These are phyloP conservation scores for Parasarocladium wereldwijsianum DNA, from an alignment of 2,329 filamentous ascomycete genomes.

Conservation along the genomic window DNA sequence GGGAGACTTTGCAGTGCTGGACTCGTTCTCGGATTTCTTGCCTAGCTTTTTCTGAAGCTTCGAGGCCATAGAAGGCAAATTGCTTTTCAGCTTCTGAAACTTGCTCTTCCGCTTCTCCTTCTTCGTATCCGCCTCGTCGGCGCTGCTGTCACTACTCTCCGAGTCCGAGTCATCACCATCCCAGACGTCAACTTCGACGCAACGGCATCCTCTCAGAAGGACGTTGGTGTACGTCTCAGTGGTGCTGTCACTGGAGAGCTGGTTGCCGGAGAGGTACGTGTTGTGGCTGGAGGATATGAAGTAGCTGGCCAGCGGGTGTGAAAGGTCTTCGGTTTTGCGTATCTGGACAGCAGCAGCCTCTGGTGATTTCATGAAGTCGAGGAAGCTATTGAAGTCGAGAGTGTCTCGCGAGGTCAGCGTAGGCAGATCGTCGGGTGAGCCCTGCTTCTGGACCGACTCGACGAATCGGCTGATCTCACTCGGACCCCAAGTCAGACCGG, in stretches of 20 bases:
- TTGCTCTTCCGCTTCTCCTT: constrained; percentile 37
- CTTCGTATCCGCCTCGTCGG: constrained; percentile 35
- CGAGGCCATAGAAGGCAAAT: constrained; percentile 28
- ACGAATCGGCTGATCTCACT: constrained; percentile 31
- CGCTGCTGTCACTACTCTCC: constrained; percentile 33
- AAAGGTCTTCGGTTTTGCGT: constrained; percentile 33
- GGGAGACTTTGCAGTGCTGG: no score
- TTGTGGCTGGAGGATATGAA: constrained; percentile 94
- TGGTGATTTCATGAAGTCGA: constrained; percentile 41
- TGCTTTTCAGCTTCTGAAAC: constrained; percentile 50
- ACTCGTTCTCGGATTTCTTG: constrained; percentile 23
- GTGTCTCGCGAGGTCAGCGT: constrained; percentile 14
- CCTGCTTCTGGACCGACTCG: constrained; percentile 28
- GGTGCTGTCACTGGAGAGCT: constrained; percentile 75
- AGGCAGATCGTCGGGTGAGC: constrained; percentile 8
- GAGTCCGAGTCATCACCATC: constrained; percentile 62
- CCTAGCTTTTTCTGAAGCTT: constrained; percentile 34
- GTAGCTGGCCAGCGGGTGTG: constrained; percentile 75
- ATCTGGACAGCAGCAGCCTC: constrained; percentile 27
- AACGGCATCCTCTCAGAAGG: constrained; percentile 71
- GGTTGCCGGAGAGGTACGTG: constrained; percentile 80
- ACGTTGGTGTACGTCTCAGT: constrained; percentile 79
- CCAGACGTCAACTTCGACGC: constrained; percentile 93
- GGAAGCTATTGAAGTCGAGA: constrained; percentile 33
- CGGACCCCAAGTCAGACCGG: constrained; percentile 27